Evolutionary conservation across 331 rosid species (phyloP).

Genomic region (Spiraea crenata): DNA sequence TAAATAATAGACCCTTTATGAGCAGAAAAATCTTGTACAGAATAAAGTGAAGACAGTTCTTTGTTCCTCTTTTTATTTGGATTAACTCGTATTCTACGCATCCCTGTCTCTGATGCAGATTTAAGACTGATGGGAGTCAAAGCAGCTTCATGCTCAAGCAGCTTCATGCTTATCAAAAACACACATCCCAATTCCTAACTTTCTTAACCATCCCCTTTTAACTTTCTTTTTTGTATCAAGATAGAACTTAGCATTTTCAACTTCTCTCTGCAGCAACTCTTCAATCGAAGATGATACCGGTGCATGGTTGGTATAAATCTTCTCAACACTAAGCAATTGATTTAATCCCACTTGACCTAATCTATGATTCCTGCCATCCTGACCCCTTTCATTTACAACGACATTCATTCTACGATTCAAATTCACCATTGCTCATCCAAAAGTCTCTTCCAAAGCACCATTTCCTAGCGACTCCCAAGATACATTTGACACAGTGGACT

Average conservation of each 20-base stretch:
- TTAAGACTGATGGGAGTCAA: constrained; percentile 27
- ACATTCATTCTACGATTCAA: constrained; percentile 47
- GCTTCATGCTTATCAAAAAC: constrained; percentile 35
- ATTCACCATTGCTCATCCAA: constrained; percentile 33
- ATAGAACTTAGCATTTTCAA: constrained; percentile 32
- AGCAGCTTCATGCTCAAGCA: too few species aligned
- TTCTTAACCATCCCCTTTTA: constrained; percentile 55
- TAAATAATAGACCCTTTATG: constrained; percentile 61
- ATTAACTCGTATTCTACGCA: constrained; percentile 55
- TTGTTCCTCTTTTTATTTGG: constrained; percentile 42
- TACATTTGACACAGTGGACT: constrained; percentile 39
- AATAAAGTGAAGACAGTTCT: constrained; percentile 61
- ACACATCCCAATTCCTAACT: constrained; percentile 47
- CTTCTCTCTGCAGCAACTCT: constrained; percentile 39
- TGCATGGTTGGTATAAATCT: constrained; percentile 32
- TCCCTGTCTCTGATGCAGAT: constrained; percentile 31
- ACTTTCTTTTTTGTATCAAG: constrained; percentile 34
- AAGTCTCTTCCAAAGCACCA: constrained; percentile 32
- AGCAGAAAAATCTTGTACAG: constrained; percentile 57
- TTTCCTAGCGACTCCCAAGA: constrained; percentile 32
- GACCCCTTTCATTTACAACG: constrained; percentile 36
- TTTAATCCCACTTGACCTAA: constrained; percentile 39
- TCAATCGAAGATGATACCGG: constrained; percentile 34
- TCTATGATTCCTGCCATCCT: constrained; percentile 33
- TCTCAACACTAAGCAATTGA: constrained; percentile 34